A percentile compares a stretch with the other conserved stretches of the same genome.
phyloP scores from a whole-genome alignment of 2,329 filamentous ascomycete species.

The Trichoderma polysporum region DNA sequence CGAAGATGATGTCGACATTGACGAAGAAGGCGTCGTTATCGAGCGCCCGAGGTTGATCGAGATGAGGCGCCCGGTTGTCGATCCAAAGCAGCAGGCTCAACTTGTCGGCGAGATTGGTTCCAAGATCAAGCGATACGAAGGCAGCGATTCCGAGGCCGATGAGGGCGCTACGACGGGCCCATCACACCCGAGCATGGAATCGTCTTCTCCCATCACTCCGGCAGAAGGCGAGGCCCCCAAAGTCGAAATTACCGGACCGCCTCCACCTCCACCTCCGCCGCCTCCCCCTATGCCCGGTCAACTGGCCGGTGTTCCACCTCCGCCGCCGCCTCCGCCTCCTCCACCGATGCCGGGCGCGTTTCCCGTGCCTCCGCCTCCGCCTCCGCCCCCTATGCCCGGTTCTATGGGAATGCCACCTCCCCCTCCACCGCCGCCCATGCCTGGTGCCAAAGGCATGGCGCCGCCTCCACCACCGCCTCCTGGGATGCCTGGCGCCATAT shows the following conservation, averaged over 20 bases:
- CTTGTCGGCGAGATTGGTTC: conserved; percentile 69
- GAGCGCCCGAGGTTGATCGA: conserved; percentile 80
- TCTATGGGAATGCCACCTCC: conserved; percentile 32
- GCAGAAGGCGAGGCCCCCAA: conserved; percentile 60
- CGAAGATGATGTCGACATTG: conserved; percentile 52
- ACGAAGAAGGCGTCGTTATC: conserved; percentile 61
- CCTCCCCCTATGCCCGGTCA: conserved; percentile 39
- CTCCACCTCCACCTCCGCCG: conserved; percentile 31
- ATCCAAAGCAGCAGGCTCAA: conserved; percentile 65
- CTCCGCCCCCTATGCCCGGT: conserved; percentile 49
- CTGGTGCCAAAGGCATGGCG: conserved; percentile 40
- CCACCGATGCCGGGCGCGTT: conserved; percentile 42
- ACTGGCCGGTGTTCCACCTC: conserved; percentile 32
- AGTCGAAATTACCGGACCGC: conserved; percentile 55
- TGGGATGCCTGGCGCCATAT: conserved; percentile 66
- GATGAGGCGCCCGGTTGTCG: conserved; percentile 67
- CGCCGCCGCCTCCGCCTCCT: conserved; percentile 39
- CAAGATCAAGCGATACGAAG: conserved; percentile 72
- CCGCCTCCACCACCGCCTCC: conserved; percentile 57
- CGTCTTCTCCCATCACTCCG: conserved; percentile 66
- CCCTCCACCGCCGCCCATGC: conserved; percentile 42
- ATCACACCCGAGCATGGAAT: conserved; percentile 72
- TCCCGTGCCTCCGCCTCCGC: conserved; percentile 44
- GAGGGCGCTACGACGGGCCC: conserved; percentile 70
- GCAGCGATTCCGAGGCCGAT: conserved; percentile 68